These are phyloP conservation scores for Excoecaria agallocha DNA, from an alignment of 345 rosid species.

Conservation along the genomic window DNA sequence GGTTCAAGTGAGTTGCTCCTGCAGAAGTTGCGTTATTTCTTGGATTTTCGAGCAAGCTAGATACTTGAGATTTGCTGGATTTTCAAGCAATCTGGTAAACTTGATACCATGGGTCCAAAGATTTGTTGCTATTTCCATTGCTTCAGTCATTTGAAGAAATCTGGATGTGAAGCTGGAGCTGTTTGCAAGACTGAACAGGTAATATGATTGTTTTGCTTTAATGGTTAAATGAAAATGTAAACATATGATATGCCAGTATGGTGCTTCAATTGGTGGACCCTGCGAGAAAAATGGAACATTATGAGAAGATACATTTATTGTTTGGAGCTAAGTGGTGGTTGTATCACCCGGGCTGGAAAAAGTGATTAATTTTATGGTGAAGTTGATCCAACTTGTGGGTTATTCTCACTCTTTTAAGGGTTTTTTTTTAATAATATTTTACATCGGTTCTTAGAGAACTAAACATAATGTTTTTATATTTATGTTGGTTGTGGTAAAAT, in stretches of 20 bases:
- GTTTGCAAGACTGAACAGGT: neutral
- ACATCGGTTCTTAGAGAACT: no score
- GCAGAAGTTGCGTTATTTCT: constrained; percentile 72
- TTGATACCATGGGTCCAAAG: neutral
- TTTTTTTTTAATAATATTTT: no score
- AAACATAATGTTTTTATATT: no score
- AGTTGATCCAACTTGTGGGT: no score
- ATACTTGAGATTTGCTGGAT: constrained; percentile 48
- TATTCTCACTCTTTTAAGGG: no score
- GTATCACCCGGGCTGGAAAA: no score
- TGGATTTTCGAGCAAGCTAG: constrained; percentile 67
- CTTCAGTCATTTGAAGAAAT: neutral
- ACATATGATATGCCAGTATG: neutral
- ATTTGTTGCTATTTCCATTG: neutral
- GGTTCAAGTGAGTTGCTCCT: constrained; percentile 63
- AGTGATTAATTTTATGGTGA: no score
- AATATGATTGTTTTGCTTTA: constrained; percentile 9
- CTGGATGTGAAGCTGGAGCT: neutral
- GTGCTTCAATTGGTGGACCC: neutral
- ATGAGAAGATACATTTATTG: neutral
- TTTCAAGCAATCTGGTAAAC: constrained; percentile 49
- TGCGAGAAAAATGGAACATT: neutral
- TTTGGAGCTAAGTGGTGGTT: no score
- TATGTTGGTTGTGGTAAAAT: no score
- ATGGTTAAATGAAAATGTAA: neutral